Percentiles rank a stretch among this genome's conserved stretches.
These are phyloP conservation scores for Phytophthora pseudosyringae DNA, from an alignment of 352 stramenopile species.

Conservation along the genomic window DNA sequence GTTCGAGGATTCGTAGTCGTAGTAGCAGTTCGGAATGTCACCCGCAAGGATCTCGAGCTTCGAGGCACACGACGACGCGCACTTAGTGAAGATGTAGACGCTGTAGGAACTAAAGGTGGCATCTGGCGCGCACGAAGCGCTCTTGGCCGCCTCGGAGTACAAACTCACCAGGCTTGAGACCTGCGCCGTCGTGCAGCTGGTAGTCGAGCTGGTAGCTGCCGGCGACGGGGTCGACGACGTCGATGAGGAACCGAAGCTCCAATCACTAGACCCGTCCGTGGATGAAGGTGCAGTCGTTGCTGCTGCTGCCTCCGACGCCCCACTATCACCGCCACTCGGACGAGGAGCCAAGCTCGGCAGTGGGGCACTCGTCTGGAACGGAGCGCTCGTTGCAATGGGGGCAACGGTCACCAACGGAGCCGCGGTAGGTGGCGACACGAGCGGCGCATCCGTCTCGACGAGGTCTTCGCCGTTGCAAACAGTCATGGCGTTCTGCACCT, in stretches of 20 bases:
- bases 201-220: background rate
- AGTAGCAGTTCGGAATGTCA: slow-evolving; percentile 41
- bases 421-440: slow-evolving; percentile 1
- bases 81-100: slow-evolving; percentile 39
- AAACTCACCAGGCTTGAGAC: slow-evolving; percentile 15
- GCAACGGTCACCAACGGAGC: slow-evolving; percentile 13
- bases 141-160: slow-evolving; percentile 27
- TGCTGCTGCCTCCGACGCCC: background rate
- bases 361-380: slow-evolving; percentile 9
- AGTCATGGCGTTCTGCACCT: slow-evolving; percentile 29
- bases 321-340: slow-evolving; percentile 6
- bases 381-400: slow-evolving; percentile 14
- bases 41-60: slow-evolving; percentile 25
- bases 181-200: slow-evolving; percentile 25
- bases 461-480: slow-evolving; percentile 17
- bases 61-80: slow-evolving; percentile 30
- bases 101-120: slow-evolving; percentile 22
- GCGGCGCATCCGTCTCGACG: slow-evolving; percentile 10
- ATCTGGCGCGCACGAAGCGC: slow-evolving; percentile 24
- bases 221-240: slow-evolving; percentile 6
- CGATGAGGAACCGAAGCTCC: background rate
- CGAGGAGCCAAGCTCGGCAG: slow-evolving; percentile 6
- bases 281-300: slow-evolving; percentile 5
- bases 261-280: slow-evolving; percentile 5
- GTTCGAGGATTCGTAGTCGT: slow-evolving; percentile 35